phyloP scores from a whole-genome alignment of 2,329 filamentous ascomycete genomes.

The Microdochium bolleyi region DNA sequence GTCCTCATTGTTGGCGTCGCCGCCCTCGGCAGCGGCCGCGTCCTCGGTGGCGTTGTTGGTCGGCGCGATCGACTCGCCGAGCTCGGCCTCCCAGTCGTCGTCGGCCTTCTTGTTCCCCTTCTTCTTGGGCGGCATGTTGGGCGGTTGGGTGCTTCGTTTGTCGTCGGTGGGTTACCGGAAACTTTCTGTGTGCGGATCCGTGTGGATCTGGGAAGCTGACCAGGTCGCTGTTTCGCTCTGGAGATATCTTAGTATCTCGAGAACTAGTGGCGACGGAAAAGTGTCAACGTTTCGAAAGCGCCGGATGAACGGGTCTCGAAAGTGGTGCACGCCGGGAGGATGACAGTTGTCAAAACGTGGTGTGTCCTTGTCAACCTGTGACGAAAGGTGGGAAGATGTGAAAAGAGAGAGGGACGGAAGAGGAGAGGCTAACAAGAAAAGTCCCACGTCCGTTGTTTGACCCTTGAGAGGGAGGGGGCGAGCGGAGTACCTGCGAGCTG shows the following conservation, averaged over 20 bases:
- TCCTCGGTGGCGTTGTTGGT: conserved; percentile 41
- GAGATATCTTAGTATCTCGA: not conserved
- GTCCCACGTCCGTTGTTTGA: not conserved
- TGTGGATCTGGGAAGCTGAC: not conserved
- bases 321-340: not conserved
- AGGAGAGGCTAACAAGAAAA: not conserved
- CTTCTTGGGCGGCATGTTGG: conserved; percentile 85
- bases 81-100: conserved; percentile 91
- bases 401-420: not conserved
- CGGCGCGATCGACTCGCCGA: conserved; percentile 70
- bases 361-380: not conserved
- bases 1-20: conserved; percentile 42
- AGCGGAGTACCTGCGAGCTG: too few relatives aligned
- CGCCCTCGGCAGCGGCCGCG: conserved; percentile 40
- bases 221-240: not conserved
- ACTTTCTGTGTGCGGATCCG: not conserved
- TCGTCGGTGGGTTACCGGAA: not conserved
- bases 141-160: conserved; percentile 7
- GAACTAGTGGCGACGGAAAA: too few relatives aligned
- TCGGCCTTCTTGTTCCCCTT: conserved; percentile 77
- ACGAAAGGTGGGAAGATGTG: not conserved
- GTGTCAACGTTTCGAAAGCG: not conserved
- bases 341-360: not conserved
- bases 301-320: not conserved
- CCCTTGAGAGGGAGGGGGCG: not conserved